Evolutionary conservation across 352 stramenopile species (phyloP).

Genomic region (Aphanomyces invadans): DNA sequence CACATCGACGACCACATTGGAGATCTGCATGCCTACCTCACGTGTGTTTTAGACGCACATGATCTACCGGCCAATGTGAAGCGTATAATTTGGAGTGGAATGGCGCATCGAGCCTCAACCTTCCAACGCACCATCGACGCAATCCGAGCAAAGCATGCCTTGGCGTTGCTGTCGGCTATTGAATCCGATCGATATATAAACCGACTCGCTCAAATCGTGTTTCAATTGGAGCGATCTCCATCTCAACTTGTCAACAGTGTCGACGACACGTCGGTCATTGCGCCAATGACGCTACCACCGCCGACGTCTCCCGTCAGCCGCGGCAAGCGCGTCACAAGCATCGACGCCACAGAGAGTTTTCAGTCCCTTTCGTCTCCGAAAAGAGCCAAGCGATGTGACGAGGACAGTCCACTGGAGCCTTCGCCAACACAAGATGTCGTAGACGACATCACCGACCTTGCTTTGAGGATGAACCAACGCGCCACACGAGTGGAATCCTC

Average conservation of each 20-base stretch:
- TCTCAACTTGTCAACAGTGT: neutral
- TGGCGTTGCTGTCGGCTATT: neutral
- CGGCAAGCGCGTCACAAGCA: neutral
- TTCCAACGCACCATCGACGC: neutral
- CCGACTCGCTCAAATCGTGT: neutral
- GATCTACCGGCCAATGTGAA: neutral
- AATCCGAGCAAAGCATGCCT: neutral
- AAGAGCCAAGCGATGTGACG: neutral
- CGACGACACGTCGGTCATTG: neutral
- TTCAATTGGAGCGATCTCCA: neutral
- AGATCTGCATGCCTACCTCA: neutral
- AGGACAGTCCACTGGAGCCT: too few relatives aligned
- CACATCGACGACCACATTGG: conserved; percentile 16
- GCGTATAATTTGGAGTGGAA: conserved; percentile 1
- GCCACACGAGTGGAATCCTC: too few relatives aligned
- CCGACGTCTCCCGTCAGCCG: neutral
- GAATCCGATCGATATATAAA: conserved; percentile 8
- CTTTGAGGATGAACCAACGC: neutral
- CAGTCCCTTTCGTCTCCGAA: neutral
- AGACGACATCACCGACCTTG: neutral
- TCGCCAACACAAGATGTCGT: too few relatives aligned
- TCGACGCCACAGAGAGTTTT: neutral
- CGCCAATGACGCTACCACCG: neutral
- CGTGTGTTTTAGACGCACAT: neutral
- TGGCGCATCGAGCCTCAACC: neutral